Evolutionary conservation across 495 filamentous ascomycete genomes (phyloP).

Genomic region (Tricharina praecox): DNA sequence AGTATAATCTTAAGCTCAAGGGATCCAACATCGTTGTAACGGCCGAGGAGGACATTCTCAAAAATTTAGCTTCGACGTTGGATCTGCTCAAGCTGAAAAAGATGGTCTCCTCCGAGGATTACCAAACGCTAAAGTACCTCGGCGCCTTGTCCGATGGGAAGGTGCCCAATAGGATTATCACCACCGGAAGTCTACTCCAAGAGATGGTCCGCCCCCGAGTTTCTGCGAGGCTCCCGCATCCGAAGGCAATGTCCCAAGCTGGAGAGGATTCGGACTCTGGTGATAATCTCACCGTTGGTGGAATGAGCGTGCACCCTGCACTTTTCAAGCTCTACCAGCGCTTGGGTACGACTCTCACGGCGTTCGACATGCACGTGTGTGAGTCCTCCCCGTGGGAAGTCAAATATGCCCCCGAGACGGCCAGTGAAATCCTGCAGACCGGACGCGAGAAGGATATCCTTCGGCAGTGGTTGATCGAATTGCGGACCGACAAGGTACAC

Average conservation of each 20-base stretch:
- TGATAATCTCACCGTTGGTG: slow-evolving; percentile 13
- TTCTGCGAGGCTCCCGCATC: slow-evolving; percentile 17
- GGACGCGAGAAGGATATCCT: slow-evolving; percentile 53
- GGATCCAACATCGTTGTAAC: slow-evolving; percentile 9
- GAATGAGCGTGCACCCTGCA: slow-evolving; percentile 18
- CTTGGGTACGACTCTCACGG: slow-evolving; percentile 44
- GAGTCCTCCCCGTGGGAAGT: slow-evolving; percentile 61
- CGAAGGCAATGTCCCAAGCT: slow-evolving; percentile 21
- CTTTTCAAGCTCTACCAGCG: slow-evolving; percentile 38
- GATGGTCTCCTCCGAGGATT: slow-evolving; percentile 27
- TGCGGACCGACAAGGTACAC: slow-evolving; percentile 59
- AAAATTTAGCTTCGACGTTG: slow-evolving; percentile 23
- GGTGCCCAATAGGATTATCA: slow-evolving; percentile 25
- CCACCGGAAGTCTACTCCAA: slow-evolving; percentile 27
- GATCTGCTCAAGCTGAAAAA: slow-evolving; percentile 34
- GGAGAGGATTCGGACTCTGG: slow-evolving; percentile 27
- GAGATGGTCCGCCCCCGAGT: slow-evolving; percentile 16
- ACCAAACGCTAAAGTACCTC: slow-evolving; percentile 15
- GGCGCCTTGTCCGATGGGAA: slow-evolving; percentile 14
- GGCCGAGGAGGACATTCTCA: slow-evolving; percentile 11
- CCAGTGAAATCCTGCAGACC: slow-evolving; percentile 58
- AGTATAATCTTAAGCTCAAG: slow-evolving; percentile 19
- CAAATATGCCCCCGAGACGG: slow-evolving; percentile 64
- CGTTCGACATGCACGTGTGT: slow-evolving; percentile 65
- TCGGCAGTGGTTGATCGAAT: slow-evolving; percentile 64